A percentile compares a stretch with the other conserved stretches of the same genome.
phyloP scores from a whole-genome alignment of 2,329 filamentous ascomycete species.

The Bisporella sp. region DNA sequence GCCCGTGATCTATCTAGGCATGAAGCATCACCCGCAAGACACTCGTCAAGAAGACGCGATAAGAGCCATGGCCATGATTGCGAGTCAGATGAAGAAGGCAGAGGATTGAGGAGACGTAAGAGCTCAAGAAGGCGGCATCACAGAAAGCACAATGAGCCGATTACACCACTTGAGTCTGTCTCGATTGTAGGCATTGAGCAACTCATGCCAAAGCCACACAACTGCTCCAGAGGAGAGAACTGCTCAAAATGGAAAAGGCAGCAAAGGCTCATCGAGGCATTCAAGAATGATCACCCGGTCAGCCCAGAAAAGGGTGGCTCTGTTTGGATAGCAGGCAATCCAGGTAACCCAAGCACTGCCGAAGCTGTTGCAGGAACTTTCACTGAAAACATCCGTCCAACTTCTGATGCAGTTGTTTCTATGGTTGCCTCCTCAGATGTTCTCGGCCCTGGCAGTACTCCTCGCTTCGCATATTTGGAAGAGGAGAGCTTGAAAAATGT shows the following conservation, averaged over 20 bases:
- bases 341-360: constrained; percentile 66
- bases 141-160: constrained; percentile 43
- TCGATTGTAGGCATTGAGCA: constrained; percentile 93
- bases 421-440: constrained; percentile 88
- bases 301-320: constrained; percentile 48
- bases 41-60: constrained; percentile 10
- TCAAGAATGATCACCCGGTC: constrained; percentile 70
- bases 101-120: constrained; percentile 21
- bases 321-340: constrained; percentile 71
- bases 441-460: constrained; percentile 61
- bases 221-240: constrained; percentile 78
- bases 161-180: constrained; percentile 75
- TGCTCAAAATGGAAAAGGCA: constrained; percentile 79
- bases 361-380: constrained; percentile 30
- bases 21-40: constrained; percentile 10
- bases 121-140: constrained; percentile 19
- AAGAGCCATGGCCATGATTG: constrained; percentile 15
- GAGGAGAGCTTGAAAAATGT: constrained; percentile 66
- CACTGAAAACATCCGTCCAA: constrained; percentile 45
- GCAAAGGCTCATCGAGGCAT: constrained; percentile 67
- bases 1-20: background rate
- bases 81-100: constrained; percentile 21
- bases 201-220: constrained; percentile 75
- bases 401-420: constrained; percentile 72
- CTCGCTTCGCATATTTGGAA: constrained; percentile 63